Conservation (phyloP, 306 rosid species). For the Benincasa hispida region DNA sequence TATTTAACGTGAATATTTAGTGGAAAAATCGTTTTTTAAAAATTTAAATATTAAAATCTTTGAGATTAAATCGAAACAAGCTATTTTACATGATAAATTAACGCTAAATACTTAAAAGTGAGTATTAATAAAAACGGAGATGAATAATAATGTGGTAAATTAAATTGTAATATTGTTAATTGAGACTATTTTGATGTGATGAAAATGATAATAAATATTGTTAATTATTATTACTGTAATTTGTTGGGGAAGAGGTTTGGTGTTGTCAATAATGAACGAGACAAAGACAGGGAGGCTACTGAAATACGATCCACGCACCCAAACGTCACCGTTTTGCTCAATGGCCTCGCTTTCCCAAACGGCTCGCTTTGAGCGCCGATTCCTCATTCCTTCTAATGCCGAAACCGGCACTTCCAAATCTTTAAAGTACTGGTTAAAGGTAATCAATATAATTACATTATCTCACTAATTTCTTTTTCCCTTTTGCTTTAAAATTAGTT, state of each 20-base stretch:
- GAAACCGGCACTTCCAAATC: slow-evolving; percentile 17
- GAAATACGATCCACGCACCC: slow-evolving; percentile 28
- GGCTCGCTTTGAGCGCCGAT: slow-evolving; percentile 55
- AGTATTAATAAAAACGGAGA: no score
- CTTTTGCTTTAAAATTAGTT: no score
- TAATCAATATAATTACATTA: background rate
- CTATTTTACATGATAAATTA: no score
- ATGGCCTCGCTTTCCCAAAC: slow-evolving; percentile 38
- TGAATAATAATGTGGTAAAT: no score
- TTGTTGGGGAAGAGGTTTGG: slow-evolving; percentile 17
- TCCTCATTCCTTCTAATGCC: slow-evolving; percentile 27
- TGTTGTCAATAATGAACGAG: slow-evolving; percentile 17
- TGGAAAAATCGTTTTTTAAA: no score
- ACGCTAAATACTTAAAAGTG: no score
- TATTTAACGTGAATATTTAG: no score
- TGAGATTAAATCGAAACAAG: no score
- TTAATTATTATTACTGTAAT: no score
- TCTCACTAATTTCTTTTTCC: background rate
- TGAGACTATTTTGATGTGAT: no score
- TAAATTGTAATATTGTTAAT: no score
- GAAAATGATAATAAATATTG: background rate
- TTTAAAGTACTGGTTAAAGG: slow-evolving; percentile 18
- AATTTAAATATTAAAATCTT: no score
- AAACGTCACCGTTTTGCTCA: slow-evolving; percentile 25
- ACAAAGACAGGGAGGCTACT: slow-evolving; percentile 44